phyloP scores from a whole-genome alignment of 371 early-diverging fungal genomes.

The Sporodiniella umbellata region DNA sequence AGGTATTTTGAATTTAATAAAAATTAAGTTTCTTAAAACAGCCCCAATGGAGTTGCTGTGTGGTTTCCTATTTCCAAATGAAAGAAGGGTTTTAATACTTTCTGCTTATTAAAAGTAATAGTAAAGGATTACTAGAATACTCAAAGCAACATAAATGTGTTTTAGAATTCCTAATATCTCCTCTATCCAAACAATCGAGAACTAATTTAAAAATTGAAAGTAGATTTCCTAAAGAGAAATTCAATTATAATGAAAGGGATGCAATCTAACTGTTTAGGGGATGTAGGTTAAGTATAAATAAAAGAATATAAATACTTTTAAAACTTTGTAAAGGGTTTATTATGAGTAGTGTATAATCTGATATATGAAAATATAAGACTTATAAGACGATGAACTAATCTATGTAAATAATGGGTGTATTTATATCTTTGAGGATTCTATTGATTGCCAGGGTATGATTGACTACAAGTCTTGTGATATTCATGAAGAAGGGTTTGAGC shows the following conservation, averaged over 20 bases:
- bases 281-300: no score
- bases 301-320: no score
- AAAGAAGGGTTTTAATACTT: conserved; percentile 9
- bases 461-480: no score
- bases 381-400: no score
- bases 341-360: no score
- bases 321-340: no score
- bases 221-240: conserved; percentile 8
- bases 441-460: no score
- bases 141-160: conserved; percentile 11
- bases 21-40: conserved; percentile 12
- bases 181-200: conserved; percentile 9
- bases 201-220: conserved; percentile 9
- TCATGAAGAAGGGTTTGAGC: no score
- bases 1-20: conserved; percentile 1
- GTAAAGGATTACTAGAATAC: conserved; percentile 6
- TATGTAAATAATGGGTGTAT: no score
- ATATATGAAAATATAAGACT: no score
- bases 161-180: conserved; percentile 9
- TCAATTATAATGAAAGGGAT: conserved; percentile 8
- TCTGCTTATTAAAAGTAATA: conserved; percentile 9
- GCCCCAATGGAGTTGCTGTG: conserved; percentile 7
- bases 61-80: conserved; percentile 11
- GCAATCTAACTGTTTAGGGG: conserved; percentile 3
- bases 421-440: no score